These are phyloP conservation scores for Lasiodiplodia theobromae DNA, from an alignment of 2,329 filamentous ascomycete species.

Conservation along the genomic window DNA sequence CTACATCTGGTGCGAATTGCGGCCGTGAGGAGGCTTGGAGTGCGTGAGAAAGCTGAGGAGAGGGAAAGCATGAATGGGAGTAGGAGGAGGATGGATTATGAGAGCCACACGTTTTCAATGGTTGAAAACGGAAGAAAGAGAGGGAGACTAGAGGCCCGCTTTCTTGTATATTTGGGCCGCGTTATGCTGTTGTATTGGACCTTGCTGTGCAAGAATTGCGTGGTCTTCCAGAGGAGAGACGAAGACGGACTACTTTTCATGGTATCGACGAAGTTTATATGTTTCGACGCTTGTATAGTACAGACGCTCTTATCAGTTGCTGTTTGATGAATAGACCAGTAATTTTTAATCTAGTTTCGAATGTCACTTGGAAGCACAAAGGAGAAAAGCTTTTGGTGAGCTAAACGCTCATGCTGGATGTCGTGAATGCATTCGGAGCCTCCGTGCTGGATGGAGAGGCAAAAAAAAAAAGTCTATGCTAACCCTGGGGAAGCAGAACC, in stretches of 20 bases:
- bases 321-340: background rate
- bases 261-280: background rate
- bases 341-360: background rate
- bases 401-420: background rate
- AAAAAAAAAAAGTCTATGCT: background rate
- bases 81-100: background rate
- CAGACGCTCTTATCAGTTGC: background rate
- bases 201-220: background rate
- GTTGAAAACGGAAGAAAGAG: too few species aligned
- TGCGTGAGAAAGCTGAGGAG: background rate
- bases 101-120: too few species aligned
- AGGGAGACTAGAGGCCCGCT: background rate
- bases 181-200: background rate
- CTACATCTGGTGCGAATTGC: conserved; percentile 75
- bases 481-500: background rate
- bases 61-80: too few species aligned
- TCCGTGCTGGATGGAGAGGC: background rate
- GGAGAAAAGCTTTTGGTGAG: background rate
- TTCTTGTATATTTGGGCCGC: background rate
- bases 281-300: background rate
- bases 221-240: background rate
- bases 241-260: background rate
- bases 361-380: background rate
- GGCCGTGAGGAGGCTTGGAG: conserved; percentile 34
- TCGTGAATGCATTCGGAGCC: background rate